Evolutionary conservation across 108 stramenopile species (phyloP), one percentile per base, ranked within the genome.

Genomic region (Chaetoceros muelleri): DNA sequence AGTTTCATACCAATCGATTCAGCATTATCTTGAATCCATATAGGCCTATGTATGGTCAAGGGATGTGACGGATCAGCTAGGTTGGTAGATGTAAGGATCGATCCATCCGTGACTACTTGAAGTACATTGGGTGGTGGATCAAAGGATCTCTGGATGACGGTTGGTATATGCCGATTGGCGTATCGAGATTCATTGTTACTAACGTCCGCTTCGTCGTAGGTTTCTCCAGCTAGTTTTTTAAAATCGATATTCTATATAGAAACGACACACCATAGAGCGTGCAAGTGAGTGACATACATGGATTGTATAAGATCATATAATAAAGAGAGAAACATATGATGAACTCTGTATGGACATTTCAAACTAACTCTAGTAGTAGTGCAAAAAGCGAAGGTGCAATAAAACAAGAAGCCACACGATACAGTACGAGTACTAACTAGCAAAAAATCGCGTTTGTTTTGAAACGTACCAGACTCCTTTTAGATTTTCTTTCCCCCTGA

Each of bases 1-100:
- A 79, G 28, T 28, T 62, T 58, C 75, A 81, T 81, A 18, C 80
- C 80, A 24, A 81, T 76, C 28, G 73, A 74, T 30, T 64, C 60
- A 7, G 80, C 72, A n/a, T 53, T 74, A 53, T 81, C 80, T 0
- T 24, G 25, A 5, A 81, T 64, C 24, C 71, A 53, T 2, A 81
- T 74, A 13, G 80, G 80, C 21, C 50, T 56, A 1, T 54, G 45
- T 26, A 72, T 21, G 0, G 62, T 55, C 44, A 73, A 30, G 2
- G 53, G 20, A 49, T 49, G 19, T 2, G 19, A 23, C 3, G 44
- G 22, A 24, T 49, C 61, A 20, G 58, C n/a, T 18, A 74, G 44
- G 7, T 23, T 20, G 13, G 52, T 0, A 17, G 64, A 53, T 0
- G 61, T 69, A n/a, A 74, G 53, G 0, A 28, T n/a, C 3, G 28